Evolutionary conservation across 2,329 filamentous ascomycete species (phyloP), one percentile per base, ranked within the genome.

Genomic region (Chrysosphaeria jannelii): DNA sequence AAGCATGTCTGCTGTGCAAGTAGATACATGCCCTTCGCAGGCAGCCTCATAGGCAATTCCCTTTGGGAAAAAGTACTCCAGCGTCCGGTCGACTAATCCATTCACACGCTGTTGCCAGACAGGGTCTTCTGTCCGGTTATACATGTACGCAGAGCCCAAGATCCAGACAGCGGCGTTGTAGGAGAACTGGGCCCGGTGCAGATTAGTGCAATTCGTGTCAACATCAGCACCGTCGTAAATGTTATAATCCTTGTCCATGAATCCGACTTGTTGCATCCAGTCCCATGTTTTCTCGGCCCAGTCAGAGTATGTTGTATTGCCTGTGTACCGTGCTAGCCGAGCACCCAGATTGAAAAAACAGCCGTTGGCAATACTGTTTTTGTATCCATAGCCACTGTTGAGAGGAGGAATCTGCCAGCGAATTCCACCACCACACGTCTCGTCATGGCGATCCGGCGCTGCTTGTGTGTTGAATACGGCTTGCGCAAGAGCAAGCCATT

Each of bases 361-460:
- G 8, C 44, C 50, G 29, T 51, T 55, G n/a, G 48, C 43, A 7
- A 49, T 42, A 13, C 39, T 39, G 29, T 53, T 53, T 36, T 55
- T 74, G 48, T 70, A 70, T 30, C 56, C 48, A 39, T 64, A 74
- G 3, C 67, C 67, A 11, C 40, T 46, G 35, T 69, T 66, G 33
- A 57, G 54, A 0, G 48, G 40, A 33, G 54, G 60, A 21, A 71
- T 60, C 42, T 72, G 65, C 62, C 63, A 69, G 29, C 61, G 54
- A 28, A 71, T 39, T 2, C 65, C 66, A 23, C 64, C 65, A 10
- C 46, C 47, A 35, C 66, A 71, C 3, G 44, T 47, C 0, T 36
- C 36, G 1, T 42, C 46, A 27, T 64, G 52, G 50, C 62, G 65
- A 19, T 50, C 44, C 7, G 44, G 39, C 4, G 26, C 27, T 1